These are phyloP conservation scores for Pisolithus sp. DNA, from an alignment of 768 basidiomycete genomes.

Conservation along the genomic window DNA sequence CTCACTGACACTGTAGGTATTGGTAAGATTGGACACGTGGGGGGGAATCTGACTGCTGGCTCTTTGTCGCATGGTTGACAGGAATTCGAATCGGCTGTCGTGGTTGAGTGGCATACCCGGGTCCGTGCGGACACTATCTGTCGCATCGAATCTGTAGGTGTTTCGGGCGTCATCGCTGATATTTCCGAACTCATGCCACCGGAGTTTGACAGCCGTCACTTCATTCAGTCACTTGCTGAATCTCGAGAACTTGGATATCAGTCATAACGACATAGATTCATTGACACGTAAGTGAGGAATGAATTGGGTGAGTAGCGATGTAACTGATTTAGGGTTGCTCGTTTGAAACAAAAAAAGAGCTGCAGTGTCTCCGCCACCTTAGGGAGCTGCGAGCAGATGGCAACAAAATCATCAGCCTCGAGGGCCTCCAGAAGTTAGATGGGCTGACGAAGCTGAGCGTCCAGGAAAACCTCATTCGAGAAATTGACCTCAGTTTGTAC, in stretches of 20 bases:
- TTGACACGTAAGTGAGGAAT: slow-evolving; percentile 61
- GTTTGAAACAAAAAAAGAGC: slow-evolving; percentile 44
- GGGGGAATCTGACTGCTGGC: neutral
- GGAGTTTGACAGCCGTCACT: slow-evolving; percentile 76
- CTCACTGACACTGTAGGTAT: slow-evolving; percentile 64
- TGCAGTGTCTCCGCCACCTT: slow-evolving; percentile 77
- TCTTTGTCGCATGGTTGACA: slow-evolving; percentile 27
- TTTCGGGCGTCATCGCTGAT: slow-evolving; percentile 3
- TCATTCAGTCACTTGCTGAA: slow-evolving; percentile 84
- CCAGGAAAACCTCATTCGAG: slow-evolving; percentile 62
- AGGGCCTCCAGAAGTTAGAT: slow-evolving; percentile 75
- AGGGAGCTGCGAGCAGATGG: slow-evolving; percentile 87
- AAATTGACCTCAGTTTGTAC: slow-evolving; percentile 52
- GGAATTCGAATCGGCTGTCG: slow-evolving; percentile 66
- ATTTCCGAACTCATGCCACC: slow-evolving; percentile 10
- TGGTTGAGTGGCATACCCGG: slow-evolving; percentile 78
- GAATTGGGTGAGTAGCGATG: neutral
- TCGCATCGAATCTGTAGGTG: slow-evolving; percentile 63
- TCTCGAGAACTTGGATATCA: slow-evolving; percentile 87
- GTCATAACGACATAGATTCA: slow-evolving; percentile 83
- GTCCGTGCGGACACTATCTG: slow-evolving; percentile 69
- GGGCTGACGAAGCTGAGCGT: slow-evolving; percentile 79
- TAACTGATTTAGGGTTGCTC: slow-evolving; percentile 5
- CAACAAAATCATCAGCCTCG: slow-evolving; percentile 68
- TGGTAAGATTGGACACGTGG: neutral